These are phyloP conservation scores for Davidsoniella virescens DNA, from an alignment of 2,329 filamentous ascomycete species.

Conservation along the genomic window DNA sequence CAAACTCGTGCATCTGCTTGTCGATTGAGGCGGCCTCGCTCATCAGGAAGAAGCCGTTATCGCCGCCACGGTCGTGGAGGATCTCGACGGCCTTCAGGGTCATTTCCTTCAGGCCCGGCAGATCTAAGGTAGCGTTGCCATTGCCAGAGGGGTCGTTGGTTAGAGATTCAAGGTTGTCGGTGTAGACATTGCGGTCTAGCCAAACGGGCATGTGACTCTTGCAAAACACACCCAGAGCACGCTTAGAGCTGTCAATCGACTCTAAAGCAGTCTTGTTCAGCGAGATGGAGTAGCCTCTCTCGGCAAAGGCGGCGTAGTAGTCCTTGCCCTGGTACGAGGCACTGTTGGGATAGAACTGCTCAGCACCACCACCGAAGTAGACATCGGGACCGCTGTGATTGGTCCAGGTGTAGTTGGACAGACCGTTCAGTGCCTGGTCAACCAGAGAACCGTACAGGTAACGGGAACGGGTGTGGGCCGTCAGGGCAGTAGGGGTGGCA, in stretches of 20 bases:
- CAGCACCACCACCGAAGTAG: constrained; percentile 67
- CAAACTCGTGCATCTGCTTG: constrained; percentile 76
- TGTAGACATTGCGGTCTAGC: constrained; percentile 74
- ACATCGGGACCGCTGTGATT: constrained; percentile 60
- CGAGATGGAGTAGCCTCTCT: constrained; percentile 55
- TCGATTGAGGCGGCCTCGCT: constrained; percentile 72
- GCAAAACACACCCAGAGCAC: constrained; percentile 64
- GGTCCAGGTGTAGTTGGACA: constrained; percentile 71
- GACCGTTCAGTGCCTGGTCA: constrained; percentile 58
- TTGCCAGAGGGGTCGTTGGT: constrained; percentile 55
- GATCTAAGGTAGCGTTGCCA: constrained; percentile 47
- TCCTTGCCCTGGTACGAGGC: constrained; percentile 53
- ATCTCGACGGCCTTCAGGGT: constrained; percentile 74
- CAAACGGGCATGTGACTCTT: constrained; percentile 63
- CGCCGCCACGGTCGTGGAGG: constrained; percentile 46
- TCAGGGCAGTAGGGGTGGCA: constrained; percentile 63
- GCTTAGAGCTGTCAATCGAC: constrained; percentile 37
- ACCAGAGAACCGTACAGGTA: constrained; percentile 55
- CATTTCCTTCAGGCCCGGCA: constrained; percentile 79
- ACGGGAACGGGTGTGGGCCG: constrained; percentile 56
- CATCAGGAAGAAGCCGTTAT: constrained; percentile 77
- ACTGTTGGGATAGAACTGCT: constrained; percentile 56
- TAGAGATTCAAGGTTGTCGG: constrained; percentile 46
- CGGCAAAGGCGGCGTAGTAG: constrained; percentile 63
- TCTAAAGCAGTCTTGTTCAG: constrained; percentile 58